phyloP scores from a whole-genome alignment of 108 stramenopile genomes.

The Chaetoceros muelleri region DNA sequence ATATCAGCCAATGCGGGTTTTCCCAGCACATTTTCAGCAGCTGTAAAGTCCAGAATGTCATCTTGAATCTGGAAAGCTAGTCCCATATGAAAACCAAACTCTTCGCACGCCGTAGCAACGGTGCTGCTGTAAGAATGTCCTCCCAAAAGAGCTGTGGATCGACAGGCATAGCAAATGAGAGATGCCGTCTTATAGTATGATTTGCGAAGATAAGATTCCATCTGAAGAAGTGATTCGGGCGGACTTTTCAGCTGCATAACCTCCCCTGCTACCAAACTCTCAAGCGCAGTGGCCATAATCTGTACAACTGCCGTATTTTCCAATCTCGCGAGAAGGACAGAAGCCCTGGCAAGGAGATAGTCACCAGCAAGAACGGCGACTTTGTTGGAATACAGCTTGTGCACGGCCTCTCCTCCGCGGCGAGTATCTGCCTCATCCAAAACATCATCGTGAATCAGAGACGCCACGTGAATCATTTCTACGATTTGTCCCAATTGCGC shows the following conservation, averaged over 20 bases:
- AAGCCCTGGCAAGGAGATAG: constrained; percentile 89
- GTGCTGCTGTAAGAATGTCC: constrained; percentile 81
- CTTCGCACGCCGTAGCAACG: constrained; percentile 86
- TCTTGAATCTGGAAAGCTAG: constrained; percentile 96
- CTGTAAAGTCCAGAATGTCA: constrained; percentile 93
- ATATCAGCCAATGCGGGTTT: constrained; percentile 76
- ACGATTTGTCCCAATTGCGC: constrained; percentile 93
- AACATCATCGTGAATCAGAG: constrained; percentile 95
- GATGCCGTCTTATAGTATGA: constrained; percentile 98
- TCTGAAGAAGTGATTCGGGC: constrained; percentile 77
- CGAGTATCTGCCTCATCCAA: constrained; percentile 95
- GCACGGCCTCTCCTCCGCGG: constrained; percentile 90
- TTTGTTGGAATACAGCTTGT: constrained; percentile 98
- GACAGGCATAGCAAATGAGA: constrained; percentile 87
- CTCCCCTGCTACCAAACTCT: constrained; percentile 91
- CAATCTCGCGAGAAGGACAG: constrained; percentile 83
- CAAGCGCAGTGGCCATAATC: constrained; percentile 95
- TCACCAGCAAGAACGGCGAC: constrained; percentile 98
- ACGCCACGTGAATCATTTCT: constrained; percentile 98
- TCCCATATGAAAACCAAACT: constrained; percentile 95
- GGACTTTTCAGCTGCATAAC: constrained; percentile 93
- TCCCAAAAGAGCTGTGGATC: constrained; percentile 83
- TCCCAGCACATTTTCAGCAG: constrained; percentile 76
- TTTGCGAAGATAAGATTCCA: constrained; percentile 86
- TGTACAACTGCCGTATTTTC: constrained; percentile 93